Evolutionary conservation across 164 flowering plant genomes (phyloP), one percentile per base, ranked within the genome.

Genomic region (Warburgia ugandensis): DNA sequence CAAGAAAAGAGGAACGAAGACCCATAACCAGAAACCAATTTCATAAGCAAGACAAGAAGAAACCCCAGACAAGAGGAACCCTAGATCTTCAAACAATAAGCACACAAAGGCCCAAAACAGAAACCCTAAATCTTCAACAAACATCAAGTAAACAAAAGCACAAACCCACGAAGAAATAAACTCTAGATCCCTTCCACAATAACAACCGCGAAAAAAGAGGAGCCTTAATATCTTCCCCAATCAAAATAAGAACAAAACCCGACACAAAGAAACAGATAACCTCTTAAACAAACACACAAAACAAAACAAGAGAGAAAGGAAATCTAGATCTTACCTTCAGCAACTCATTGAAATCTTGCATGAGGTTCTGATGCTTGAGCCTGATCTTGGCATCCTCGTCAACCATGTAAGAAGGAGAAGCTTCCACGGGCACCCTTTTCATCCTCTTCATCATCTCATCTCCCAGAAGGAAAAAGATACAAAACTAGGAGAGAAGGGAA

Each of bases 311-410:
- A 57, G 45, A 47, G 8, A 4, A 14, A 23, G 13, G 38, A 45
- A 29, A 17, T 21, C 32, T 5, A 49, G 44, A 52, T 19, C n/a
- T 29, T 50, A 88, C 96, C 88, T 76, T 72, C 13, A 63, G 50
- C 61, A 88, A 55, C 14, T 82, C 88, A n/a, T 64, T 55, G 56
- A 59, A 84, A 61, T 88, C 96, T 26, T 88, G 84, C 73, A 77
- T 17, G 19, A 88, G 81, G 48, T 68, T 71, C 56, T 84, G 81
- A 64, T 73, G 76, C 76, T 67, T 88, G 48, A 69, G 59, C 50
- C 71, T 73, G 29, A 55, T 54, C 68, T 69, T 73, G 9, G 75
- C 63, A 25, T 77, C 86, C 45, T 73, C 83, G 28, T 45, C 72
- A 13, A 54, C 63, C 35, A 40, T 33, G 28, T 38, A 52, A n/a